phyloP scores from a whole-genome alignment of 768 basidiomycete species.

The Rickenella mellea region DNA sequence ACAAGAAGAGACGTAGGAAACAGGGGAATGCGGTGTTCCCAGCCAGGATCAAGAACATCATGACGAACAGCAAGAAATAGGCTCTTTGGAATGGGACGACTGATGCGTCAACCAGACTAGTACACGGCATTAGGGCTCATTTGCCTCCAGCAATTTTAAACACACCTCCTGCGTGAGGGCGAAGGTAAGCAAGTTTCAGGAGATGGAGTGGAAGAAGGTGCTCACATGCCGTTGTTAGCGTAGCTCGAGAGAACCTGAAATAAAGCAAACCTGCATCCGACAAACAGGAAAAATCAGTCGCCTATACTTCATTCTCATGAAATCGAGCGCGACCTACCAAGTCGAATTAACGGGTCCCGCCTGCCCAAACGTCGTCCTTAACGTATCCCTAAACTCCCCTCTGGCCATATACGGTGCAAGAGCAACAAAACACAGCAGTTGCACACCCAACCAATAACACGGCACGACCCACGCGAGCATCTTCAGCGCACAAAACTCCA shows the following conservation, averaged over 20 bases:
- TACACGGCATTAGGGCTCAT: too few relatives aligned
- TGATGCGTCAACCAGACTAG: not conserved
- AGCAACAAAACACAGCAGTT: not conserved
- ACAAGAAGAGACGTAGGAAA: constrained; percentile 11
- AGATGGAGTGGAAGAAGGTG: not conserved
- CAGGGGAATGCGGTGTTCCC: not conserved
- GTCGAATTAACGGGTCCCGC: not conserved
- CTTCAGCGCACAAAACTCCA: constrained; percentile 24
- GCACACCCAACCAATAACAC: constrained; percentile 14
- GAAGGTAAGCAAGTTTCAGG: too few relatives aligned
- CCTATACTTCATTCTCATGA: too few relatives aligned
- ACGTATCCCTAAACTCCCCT: not conserved
- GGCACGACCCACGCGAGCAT: constrained; percentile 23
- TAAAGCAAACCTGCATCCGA: not conserved
- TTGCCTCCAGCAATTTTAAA: too few relatives aligned
- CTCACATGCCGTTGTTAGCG: not conserved
- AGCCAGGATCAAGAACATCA: not conserved
- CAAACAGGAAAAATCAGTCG: too few relatives aligned
- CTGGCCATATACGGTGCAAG: not conserved
- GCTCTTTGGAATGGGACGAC: not conserved
- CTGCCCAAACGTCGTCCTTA: not conserved
- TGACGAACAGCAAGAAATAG: not conserved
- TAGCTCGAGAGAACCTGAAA: not conserved
- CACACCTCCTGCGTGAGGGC: not conserved
- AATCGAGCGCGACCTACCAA: not conserved